Percentiles rank a stretch among this genome's conserved stretches.
These are phyloP conservation scores for Xylaria sp. DNA, from an alignment of 2,329 filamentous ascomycete species.

Conservation along the genomic window DNA sequence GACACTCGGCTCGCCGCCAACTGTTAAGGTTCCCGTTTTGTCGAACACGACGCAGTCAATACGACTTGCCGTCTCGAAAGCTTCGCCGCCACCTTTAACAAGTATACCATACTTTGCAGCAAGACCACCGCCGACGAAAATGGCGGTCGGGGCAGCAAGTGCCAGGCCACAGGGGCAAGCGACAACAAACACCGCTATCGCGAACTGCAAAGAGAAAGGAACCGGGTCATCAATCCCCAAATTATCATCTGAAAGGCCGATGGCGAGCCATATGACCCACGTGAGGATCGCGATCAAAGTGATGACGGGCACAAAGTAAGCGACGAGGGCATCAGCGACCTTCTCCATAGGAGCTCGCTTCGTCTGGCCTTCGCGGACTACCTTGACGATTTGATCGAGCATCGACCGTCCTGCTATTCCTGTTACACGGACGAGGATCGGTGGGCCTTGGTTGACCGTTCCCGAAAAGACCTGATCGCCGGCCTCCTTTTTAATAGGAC, in stretches of 20 bases:
- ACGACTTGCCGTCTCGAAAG: conserved; percentile 84
- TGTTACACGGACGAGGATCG: conserved; percentile 72
- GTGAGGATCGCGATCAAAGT: conserved; percentile 75
- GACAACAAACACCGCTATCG: conserved; percentile 87
- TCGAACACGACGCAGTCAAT: conserved; percentile 86
- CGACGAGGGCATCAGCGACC: conserved; percentile 77
- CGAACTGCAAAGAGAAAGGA: conserved; percentile 79
- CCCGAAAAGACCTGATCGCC: conserved; percentile 77
- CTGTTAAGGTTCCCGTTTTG: conserved; percentile 86
- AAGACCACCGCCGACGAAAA: conserved; percentile 84
- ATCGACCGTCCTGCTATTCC: conserved; percentile 76
- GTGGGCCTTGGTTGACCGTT: conserved; percentile 76
- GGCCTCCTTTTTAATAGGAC: conserved; percentile 69
- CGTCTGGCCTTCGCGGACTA: conserved; percentile 81
- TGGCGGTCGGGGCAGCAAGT: conserved; percentile 85
- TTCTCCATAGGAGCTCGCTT: conserved; percentile 80
- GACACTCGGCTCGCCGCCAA: conserved; percentile 76
- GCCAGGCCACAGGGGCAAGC: conserved; percentile 87
- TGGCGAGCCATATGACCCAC: conserved; percentile 76
- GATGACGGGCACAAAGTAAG: conserved; percentile 81
- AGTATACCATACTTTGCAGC: conserved; percentile 84
- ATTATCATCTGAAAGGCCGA: conserved; percentile 70
- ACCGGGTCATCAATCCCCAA: conserved; percentile 52
- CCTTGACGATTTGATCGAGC: conserved; percentile 82
- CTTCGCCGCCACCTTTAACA: conserved; percentile 85